Conservation (phyloP, 1,139 yeast genomes). For the Geotrichum klebahnii region DNA sequence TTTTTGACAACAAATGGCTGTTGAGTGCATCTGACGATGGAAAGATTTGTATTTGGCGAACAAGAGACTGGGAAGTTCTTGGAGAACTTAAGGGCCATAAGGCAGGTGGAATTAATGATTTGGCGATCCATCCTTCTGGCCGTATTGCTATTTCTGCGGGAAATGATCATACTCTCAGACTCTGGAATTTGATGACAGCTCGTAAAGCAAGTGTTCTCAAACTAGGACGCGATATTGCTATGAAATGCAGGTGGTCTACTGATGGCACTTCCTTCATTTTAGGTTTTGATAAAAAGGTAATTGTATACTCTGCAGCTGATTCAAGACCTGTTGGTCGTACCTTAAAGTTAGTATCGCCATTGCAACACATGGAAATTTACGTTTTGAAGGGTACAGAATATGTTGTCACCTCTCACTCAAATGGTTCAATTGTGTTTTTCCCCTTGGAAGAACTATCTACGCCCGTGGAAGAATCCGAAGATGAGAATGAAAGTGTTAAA, state of each 20-base stretch:
- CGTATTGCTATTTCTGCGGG: conserved; percentile 87
- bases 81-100: conserved; percentile 84
- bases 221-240: conserved; percentile 49
- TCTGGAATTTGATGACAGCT: conserved; percentile 98
- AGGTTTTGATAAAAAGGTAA: conserved; percentile 62
- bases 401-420: conserved; percentile 62
- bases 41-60: conserved; percentile 85
- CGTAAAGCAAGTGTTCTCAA: conserved; percentile 85
- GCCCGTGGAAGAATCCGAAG: conserved; percentile 33
- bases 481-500: conserved; percentile 33
- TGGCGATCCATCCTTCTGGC: conserved; percentile 90
- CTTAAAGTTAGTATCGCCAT: conserved; percentile 49
- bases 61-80: conserved; percentile 93
- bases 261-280: conserved; percentile 70
- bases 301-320: conserved; percentile 60
- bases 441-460: conserved; percentile 37
- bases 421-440: conserved; percentile 66
- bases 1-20: conserved; percentile 71
- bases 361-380: conserved; percentile 64
- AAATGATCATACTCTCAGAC: conserved; percentile 71
- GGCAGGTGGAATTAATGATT: conserved; percentile 59
- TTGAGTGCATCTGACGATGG: conserved; percentile 91
- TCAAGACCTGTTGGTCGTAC: conserved; percentile 55
- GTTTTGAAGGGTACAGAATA: conserved; percentile 45
- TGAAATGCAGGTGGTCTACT: conserved; percentile 40